Evolutionary conservation across 306 rosid species (phyloP).

Genomic region (Vicia sativa): DNA sequence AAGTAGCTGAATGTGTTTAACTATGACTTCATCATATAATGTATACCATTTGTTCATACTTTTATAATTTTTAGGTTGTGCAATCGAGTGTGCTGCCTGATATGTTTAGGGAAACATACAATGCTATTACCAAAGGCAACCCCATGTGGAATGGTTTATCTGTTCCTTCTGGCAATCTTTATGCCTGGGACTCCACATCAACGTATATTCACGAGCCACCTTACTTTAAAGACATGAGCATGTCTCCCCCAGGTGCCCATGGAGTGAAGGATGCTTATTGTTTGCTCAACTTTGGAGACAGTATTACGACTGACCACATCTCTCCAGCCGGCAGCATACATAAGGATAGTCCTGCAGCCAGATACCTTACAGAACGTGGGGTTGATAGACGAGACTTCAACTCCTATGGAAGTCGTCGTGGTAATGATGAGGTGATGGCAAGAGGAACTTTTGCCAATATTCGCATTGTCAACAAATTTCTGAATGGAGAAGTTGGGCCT

Average conservation of each 20-base stretch:
- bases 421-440: slow-evolving; percentile 92
- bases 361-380: slow-evolving; percentile 81
- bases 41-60: slow-evolving; percentile 29
- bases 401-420: slow-evolving; percentile 98
- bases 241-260: slow-evolving; percentile 92
- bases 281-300: slow-evolving; percentile 96
- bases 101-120: slow-evolving; percentile 89
- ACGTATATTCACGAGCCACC: slow-evolving; percentile 95
- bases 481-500: slow-evolving; percentile 96
- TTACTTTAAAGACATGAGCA: slow-evolving; percentile 82
- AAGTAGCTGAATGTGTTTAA: slow-evolving; percentile 39
- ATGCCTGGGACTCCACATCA: slow-evolving; percentile 85
- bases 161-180: slow-evolving; percentile 83
- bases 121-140: slow-evolving; percentile 92
- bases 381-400: slow-evolving; percentile 92
- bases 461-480: slow-evolving; percentile 84
- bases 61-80: slow-evolving; percentile 66
- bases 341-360: slow-evolving; percentile 94
- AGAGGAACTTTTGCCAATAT: slow-evolving; percentile 95
- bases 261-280: slow-evolving; percentile 84
- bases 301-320: slow-evolving; percentile 97
- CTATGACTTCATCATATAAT: slow-evolving; percentile 27
- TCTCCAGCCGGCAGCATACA: slow-evolving; percentile 99
- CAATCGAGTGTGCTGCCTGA: slow-evolving; percentile 91
- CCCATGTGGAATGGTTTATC: slow-evolving; percentile 88